Percentiles rank a stretch among this genome's conserved stretches.
phyloP scores from a whole-genome alignment of 2,329 filamentous ascomycete genomes.

The Aureobasidium sp. region DNA sequence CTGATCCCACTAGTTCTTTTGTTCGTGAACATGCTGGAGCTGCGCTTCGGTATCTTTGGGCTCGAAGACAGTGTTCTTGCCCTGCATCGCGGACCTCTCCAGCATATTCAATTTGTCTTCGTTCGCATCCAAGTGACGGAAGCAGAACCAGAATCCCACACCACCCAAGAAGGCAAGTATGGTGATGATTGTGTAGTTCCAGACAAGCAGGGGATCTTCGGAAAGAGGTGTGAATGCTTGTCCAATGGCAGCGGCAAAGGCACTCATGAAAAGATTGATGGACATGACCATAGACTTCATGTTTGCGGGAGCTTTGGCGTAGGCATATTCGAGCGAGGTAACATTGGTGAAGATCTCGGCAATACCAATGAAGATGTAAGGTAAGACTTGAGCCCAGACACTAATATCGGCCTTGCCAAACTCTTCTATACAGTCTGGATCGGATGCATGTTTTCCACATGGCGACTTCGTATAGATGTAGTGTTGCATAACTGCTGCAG shows the following conservation, averaged over 20 bases:
- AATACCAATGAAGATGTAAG: slow-evolving; percentile 37
- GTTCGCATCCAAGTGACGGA: slow-evolving; percentile 56
- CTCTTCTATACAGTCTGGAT: slow-evolving; percentile 6
- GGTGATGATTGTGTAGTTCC: slow-evolving; percentile 61
- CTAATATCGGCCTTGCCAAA: slow-evolving; percentile 27
- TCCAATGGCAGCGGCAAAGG: slow-evolving; percentile 53
- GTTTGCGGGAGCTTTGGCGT: slow-evolving; percentile 39
- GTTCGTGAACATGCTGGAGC: background rate
- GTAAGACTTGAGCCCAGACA: slow-evolving; percentile 38
- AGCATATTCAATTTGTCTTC: slow-evolving; percentile 65
- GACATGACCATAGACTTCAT: slow-evolving; percentile 45
- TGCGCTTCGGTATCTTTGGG: background rate
- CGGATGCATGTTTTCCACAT: slow-evolving; percentile 35
- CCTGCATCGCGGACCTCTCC: background rate
- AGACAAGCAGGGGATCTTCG: slow-evolving; percentile 57
- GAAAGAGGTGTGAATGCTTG: slow-evolving; percentile 55
- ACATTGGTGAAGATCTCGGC: slow-evolving; percentile 40
- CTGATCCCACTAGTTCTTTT: background rate
- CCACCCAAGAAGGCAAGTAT: slow-evolving; percentile 58
- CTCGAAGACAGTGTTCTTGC: background rate
- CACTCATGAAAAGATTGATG: slow-evolving; percentile 54
- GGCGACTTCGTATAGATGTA: slow-evolving; percentile 48
- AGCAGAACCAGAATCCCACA: slow-evolving; percentile 60
- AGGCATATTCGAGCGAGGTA: slow-evolving; percentile 41
- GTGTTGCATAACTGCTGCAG: slow-evolving; percentile 50